Percentiles rank a stretch among this genome's conserved stretches.
These are phyloP conservation scores for Erigeron philadelphicus DNA, from an alignment of 140 eudicot species.

Conservation along the genomic window DNA sequence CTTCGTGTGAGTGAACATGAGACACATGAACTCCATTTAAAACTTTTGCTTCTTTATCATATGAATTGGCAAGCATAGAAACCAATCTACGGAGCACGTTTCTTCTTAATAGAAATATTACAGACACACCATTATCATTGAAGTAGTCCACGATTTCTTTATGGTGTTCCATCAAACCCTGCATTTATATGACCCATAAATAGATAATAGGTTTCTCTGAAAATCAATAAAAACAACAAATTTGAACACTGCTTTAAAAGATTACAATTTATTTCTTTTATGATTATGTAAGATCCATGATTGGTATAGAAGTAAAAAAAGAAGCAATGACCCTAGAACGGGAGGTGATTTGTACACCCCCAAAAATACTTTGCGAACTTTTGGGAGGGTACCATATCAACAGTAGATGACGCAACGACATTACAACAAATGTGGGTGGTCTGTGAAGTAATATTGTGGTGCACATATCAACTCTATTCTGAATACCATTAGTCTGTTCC, in stretches of 20 bases:
- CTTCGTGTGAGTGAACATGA: slow-evolving; percentile 77
- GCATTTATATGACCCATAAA: slow-evolving; percentile 14
- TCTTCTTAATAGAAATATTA: slow-evolving; percentile 65
- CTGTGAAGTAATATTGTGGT: too few species aligned
- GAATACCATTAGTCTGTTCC: too few species aligned
- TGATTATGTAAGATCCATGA: too few species aligned
- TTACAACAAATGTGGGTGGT: too few species aligned
- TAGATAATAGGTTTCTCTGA: neutral
- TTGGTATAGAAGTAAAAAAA: too few species aligned
- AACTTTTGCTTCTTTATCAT: slow-evolving; percentile 65
- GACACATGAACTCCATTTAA: slow-evolving; percentile 76
- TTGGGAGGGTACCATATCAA: too few species aligned
- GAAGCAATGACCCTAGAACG: too few species aligned
- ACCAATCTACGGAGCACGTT: slow-evolving; percentile 81
- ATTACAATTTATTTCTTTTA: too few species aligned
- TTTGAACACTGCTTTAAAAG: neutral
- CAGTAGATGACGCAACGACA: too few species aligned
- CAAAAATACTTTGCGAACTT: too few species aligned
- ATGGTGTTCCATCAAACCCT: slow-evolving; percentile 80
- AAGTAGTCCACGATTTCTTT: slow-evolving; percentile 62
- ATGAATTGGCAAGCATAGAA: slow-evolving; percentile 75
- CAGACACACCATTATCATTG: slow-evolving; percentile 58
- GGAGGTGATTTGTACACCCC: too few species aligned
- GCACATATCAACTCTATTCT: too few species aligned
- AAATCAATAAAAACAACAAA: neutral